phyloP scores from a whole-genome alignment of 1,139 yeast genomes.

The Magnusiomyces sp. region DNA sequence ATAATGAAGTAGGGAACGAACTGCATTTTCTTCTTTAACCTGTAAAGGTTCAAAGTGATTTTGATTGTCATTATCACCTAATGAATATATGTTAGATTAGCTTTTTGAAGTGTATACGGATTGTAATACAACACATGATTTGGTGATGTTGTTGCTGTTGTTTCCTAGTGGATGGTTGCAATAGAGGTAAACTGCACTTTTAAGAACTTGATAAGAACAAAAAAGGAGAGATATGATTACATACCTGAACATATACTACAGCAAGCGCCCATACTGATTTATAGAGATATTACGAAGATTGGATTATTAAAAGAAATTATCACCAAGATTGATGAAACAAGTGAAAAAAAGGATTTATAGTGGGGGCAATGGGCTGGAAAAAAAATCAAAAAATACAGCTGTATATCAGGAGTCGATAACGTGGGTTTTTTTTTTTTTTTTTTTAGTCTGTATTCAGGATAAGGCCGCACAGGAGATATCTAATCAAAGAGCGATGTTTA shows the following conservation, averaged over 20 bases:
- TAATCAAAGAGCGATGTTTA: no score
- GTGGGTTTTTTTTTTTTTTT: not conserved
- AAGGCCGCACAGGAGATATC: no score
- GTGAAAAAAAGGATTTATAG: slow-evolving; percentile 13
- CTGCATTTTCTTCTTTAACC: slow-evolving; percentile 95
- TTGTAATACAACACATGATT: not conserved
- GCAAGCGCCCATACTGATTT: slow-evolving; percentile 3
- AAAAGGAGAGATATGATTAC: not conserved
- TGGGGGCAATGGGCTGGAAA: no score
- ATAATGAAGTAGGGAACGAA: slow-evolving; percentile 77
- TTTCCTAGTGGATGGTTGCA: not conserved
- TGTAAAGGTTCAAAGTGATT: slow-evolving; percentile 2
- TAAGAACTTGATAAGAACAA: not conserved
- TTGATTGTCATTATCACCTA: not conserved
- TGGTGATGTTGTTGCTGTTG: not conserved
- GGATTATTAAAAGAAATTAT: not conserved
- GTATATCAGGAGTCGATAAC: not conserved
- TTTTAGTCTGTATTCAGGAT: not conserved
- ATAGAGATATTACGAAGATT: not conserved
- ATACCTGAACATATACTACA: slow-evolving; percentile 5
- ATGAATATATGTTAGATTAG: not conserved
- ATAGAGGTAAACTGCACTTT: not conserved
- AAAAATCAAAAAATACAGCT: slow-evolving; percentile 1
- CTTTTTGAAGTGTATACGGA: not conserved
- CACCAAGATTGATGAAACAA: slow-evolving; percentile 15